Base-by-base conservation (phyloP, 805 yeast species). In the Cyberlindnera bimundalis region DNA sequence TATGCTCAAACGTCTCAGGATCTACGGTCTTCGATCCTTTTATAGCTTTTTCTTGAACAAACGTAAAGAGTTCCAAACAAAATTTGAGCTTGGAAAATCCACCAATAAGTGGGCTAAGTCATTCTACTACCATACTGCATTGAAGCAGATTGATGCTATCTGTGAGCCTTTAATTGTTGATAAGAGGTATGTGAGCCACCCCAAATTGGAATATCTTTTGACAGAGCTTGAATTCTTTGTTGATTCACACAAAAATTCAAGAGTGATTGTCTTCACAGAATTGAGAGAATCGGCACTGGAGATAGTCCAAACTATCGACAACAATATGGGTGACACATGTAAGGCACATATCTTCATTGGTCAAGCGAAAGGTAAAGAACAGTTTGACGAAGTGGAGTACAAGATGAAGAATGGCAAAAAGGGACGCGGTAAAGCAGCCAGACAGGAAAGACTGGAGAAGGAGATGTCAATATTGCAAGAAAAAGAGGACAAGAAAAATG, bases 331-430 rank as follows among this genome's bases (percentile, higher is more conserved):
- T 40, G 51, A 46, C 21, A 65, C 47, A 29, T 62, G 76, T 17
- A 73, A 74, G 36, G 86, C 98, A 0, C 96, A 87, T 58, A 78
- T 91, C 18, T 93, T 93, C 58, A 87, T 93, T 47, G 99, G 99
- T 0, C 99, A 93, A 58, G 74, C 96, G 0, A 76, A 74, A 46
- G 90, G 80, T 40, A 80, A 78, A 53, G 87, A 80, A 35, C 78
- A 72, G 25, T 81, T 81, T 56, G 84, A 81, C 55, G 81, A 81
- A 45, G 74, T 62, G 3, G 67, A 66, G 6, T 78, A 66, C 48
- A 55, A 64, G 11, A 55, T 66, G 28, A 74, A 74, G 45, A 60
- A 68, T 32, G 63, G 65, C 27, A 69, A 70, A 13, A 73, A 69
- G 46, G 71, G 74, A 5, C 57, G 70, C 43, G 68, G 67, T n/a